phyloP scores from a whole-genome alignment of 2,329 filamentous ascomycete genomes.

The Diaporthe australafricana region DNA sequence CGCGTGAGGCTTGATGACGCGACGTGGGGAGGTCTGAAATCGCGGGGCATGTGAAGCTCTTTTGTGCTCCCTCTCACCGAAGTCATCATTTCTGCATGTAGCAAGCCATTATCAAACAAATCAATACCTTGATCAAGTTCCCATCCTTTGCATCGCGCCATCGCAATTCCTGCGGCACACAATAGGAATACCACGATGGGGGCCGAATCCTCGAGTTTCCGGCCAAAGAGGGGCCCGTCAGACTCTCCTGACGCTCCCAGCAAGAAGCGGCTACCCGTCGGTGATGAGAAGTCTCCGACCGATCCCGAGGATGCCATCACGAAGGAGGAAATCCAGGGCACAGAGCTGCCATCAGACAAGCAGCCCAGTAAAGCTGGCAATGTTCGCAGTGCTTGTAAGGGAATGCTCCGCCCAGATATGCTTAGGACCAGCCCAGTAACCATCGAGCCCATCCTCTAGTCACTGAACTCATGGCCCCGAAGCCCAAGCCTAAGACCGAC shows the following conservation, averaged over 20 bases:
- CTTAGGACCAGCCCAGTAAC: conserved; percentile 30
- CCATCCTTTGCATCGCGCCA: neutral
- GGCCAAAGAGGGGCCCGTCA: conserved; percentile 21
- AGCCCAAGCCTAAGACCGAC: conserved; percentile 46
- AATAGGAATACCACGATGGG: neutral
- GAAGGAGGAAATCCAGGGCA: conserved; percentile 53
- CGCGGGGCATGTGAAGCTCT: conserved; percentile 20
- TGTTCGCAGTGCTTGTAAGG: conserved; percentile 56
- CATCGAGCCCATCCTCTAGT: conserved; percentile 48
- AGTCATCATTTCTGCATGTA: too few species aligned
- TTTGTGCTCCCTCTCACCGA: neutral
- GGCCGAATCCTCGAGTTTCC: neutral
- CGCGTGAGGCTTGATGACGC: neutral
- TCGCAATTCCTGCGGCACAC: neutral
- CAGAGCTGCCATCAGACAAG: conserved; percentile 45
- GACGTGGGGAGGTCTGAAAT: neutral
- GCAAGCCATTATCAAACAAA: neutral
- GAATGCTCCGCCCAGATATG: neutral
- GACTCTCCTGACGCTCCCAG: conserved; percentile 12
- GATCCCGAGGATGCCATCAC: conserved; percentile 53
- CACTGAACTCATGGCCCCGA: conserved; percentile 65
- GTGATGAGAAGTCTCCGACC: neutral
- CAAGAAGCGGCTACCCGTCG: conserved; percentile 24
- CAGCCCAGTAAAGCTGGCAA: conserved; percentile 39
- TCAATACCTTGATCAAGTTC: neutral